Evolutionary conservation across 2,329 filamentous ascomycete genomes (phyloP).

Genomic region (Monosporascus sp.): DNA sequence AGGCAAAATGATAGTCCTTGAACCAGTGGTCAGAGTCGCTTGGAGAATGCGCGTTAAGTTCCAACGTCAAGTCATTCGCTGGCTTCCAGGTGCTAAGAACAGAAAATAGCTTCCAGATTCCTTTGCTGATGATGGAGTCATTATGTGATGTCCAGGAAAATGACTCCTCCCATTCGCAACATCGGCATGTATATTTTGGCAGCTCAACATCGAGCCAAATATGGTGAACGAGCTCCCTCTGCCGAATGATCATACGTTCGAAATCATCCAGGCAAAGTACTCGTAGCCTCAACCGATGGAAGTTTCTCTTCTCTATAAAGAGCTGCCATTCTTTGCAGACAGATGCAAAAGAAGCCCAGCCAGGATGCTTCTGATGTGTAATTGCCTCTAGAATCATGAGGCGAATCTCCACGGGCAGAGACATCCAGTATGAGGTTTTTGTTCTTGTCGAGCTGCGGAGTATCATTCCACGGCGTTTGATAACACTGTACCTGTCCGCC

Average conservation of each 20-base stretch:
- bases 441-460: too few relatives aligned
- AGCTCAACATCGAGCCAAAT: constrained; percentile 27
- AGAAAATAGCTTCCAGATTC: constrained; percentile 23
- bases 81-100: constrained; percentile 26
- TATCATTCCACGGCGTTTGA: too few relatives aligned
- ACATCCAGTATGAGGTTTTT: not conserved
- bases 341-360: constrained; percentile 28
- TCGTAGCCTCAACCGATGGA: constrained; percentile 21
- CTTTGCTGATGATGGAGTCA: constrained; percentile 12
- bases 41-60: constrained; percentile 28
- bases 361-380: constrained; percentile 20
- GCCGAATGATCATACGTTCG: constrained; percentile 10
- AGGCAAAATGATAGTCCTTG: constrained; percentile 21
- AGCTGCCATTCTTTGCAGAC: constrained; percentile 32
- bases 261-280: constrained; percentile 19
- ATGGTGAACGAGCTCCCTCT: constrained; percentile 21
- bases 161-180: constrained; percentile 3
- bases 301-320: constrained; percentile 25
- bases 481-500: too few relatives aligned
- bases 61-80: constrained; percentile 22
- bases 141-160: not conserved
- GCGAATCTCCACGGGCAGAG: constrained; percentile 22
- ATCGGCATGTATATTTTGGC: constrained; percentile 14
- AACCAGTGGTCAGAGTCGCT: constrained; percentile 32
- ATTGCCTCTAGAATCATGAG: constrained; percentile 25